phyloP scores from a whole-genome alignment of 2,329 filamentous ascomycete species.

The Fusarium liriodendri region DNA sequence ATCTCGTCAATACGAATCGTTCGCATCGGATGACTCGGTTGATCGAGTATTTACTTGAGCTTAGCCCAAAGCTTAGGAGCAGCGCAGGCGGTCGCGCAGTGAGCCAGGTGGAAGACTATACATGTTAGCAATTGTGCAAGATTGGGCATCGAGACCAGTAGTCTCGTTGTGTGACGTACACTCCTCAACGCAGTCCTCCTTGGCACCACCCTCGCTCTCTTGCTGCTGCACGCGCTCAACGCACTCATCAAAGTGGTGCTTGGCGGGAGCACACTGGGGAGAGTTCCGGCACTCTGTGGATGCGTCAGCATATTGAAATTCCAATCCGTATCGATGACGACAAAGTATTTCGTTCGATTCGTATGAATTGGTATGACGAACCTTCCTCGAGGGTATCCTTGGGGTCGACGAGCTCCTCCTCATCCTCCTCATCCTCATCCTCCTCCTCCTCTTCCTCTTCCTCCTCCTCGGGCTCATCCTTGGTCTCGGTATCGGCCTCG shows the following conservation, averaged over 20 bases:
- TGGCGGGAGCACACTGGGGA: conserved; percentile 83
- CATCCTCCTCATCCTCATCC: conserved; percentile 74
- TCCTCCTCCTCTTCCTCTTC: conserved; percentile 62
- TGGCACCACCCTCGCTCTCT: conserved; percentile 74
- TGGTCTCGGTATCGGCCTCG: conserved; percentile 63
- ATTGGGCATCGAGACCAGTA: background rate
- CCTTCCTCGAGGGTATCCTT: conserved; percentile 93
- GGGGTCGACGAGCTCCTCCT: conserved; percentile 86
- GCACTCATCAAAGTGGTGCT: conserved; percentile 99
- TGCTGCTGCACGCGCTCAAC: conserved; percentile 82
- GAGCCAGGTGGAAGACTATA: conserved; percentile 96
- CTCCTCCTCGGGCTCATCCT: conserved; percentile 51
- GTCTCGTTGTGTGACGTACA: conserved; percentile 68
- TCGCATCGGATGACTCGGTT: conserved; percentile 29
- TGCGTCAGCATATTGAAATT: conserved; percentile 34
- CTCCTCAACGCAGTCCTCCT: conserved; percentile 99
- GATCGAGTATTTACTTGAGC: conserved; percentile 78
- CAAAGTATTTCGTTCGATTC: conserved; percentile 34
- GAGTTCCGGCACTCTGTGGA: conserved; percentile 87
- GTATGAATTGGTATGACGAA: conserved; percentile 61
- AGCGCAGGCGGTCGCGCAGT: conserved; percentile 93
- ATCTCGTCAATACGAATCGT: conserved; percentile 38
- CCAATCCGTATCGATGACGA: conserved; percentile 15
- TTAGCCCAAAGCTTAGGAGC: conserved; percentile 94
- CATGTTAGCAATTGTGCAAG: conserved; percentile 25